These are phyloP conservation scores for Arabidopsis hybrid DNA, from an alignment of 441 rosid genomes.

Conservation along the genomic window DNA sequence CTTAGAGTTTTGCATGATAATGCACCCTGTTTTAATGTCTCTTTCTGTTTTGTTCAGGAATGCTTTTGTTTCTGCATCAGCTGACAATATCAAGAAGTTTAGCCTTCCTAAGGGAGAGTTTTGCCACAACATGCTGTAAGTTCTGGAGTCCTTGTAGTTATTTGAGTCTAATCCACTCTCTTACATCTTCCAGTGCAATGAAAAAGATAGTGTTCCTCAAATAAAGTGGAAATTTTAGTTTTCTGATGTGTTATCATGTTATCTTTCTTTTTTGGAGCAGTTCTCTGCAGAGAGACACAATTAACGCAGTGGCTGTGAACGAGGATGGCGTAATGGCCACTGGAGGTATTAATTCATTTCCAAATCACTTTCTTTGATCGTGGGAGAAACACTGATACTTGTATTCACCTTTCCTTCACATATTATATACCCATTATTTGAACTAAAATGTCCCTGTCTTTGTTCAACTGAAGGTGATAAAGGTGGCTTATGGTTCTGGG, in stretches of 20 bases:
- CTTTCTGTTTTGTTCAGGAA: slow-evolving; percentile 50
- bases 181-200: not conserved
- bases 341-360: slow-evolving; percentile 62
- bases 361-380: not conserved
- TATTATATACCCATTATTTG: not conserved
- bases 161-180: not conserved
- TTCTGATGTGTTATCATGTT: not conserved
- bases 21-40: not conserved
- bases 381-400: not conserved
- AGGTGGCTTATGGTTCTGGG: slow-evolving; percentile 98
- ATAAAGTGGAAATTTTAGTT: not conserved
- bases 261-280: slow-evolving; percentile 46
- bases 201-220: not conserved
- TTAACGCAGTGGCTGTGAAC: slow-evolving; percentile 85
- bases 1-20: slow-evolving; percentile 9
- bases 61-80: slow-evolving; percentile 90
- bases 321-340: slow-evolving; percentile 95
- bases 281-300: slow-evolving; percentile 88
- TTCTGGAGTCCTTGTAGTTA: not conserved
- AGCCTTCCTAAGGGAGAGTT: slow-evolving; percentile 91
- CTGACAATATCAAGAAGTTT: slow-evolving; percentile 92
- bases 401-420: not conserved
- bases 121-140: slow-evolving; percentile 96
- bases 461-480: slow-evolving; percentile 69
- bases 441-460: not conserved